Evolutionary conservation across 306 rosid genomes (phyloP).

Genomic region (Dalbergia cochinchinensis): DNA sequence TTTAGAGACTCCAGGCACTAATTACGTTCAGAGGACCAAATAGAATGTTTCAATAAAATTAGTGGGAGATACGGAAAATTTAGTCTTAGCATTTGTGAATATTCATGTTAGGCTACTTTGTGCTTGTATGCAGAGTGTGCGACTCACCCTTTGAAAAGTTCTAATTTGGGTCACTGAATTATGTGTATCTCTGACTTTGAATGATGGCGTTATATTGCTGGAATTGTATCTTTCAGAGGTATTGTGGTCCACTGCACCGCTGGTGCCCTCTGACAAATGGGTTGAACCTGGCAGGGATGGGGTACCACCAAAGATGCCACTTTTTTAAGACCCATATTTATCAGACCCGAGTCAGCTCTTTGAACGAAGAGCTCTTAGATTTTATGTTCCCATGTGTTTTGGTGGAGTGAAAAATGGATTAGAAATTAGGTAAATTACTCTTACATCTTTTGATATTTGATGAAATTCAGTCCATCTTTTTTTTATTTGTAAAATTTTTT

Average conservation of each 20-base stretch:
- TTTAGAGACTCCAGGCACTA: conserved; percentile 45
- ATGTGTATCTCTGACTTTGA: neutral
- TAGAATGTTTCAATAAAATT: conserved; percentile 43
- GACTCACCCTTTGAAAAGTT: neutral
- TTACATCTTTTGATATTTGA: too few relatives aligned
- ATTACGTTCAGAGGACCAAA: conserved; percentile 10
- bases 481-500: too few relatives aligned
- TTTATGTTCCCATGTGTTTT: neutral
- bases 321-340: conserved; percentile 25
- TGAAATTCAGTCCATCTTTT: too few relatives aligned
- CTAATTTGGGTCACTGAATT: neutral
- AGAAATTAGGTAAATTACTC: too few relatives aligned
- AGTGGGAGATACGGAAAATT: conserved; percentile 1
- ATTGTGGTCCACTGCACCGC: conserved; percentile 33
- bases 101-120: neutral
- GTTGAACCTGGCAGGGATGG: conserved; percentile 33
- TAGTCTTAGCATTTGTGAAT: conserved; percentile 36
- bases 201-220: neutral
- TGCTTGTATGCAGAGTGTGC: neutral
- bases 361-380: neutral
- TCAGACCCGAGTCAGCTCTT: conserved; percentile 28
- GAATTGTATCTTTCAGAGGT: conserved; percentile 34
- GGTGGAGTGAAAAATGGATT: too few relatives aligned
- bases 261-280: conserved; percentile 32
- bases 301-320: conserved; percentile 29